Base-by-base conservation (phyloP, 2,329 filamentous ascomycete genomes). In the Orbilia brochopaga region DNA sequence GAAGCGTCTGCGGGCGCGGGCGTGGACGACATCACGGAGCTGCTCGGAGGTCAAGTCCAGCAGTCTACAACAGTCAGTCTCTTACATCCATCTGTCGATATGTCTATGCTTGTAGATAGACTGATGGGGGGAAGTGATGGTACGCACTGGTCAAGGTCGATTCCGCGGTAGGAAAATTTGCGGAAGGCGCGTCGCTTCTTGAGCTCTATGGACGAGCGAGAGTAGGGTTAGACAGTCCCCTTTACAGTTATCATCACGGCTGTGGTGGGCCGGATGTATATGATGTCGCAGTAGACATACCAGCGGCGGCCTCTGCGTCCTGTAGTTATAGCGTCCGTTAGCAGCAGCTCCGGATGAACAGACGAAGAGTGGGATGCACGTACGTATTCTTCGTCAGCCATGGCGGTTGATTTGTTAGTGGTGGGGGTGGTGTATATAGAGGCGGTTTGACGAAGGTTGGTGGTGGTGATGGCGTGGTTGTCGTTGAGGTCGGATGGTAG, bases 121-220 rank as follows among this genome's bases (percentile, higher is more conserved):
- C 23, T 51, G 35, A 15, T n/a, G 37, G 23, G 74, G 30, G 62
- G 59, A 74, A 60, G 66, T 32, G 27, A 24, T 30, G 24, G 57
- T 76, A 85, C 92, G 81, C 92, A 97, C 93, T 96, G 91, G 83
- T 99, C 94, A 83, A 99, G 92, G 84, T 99, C 94, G 83, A 99
- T 91, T 81, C 94, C 94, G 82, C 94, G 91, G 91, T 97, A 99
- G 79, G 92, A 94, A 83, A 97, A 99, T 90, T 97, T 99, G 86
- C 92, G 90, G 90, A 97, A 97, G 79, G 92, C 86, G 93, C 94
- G 96, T 87, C 90, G 96, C 88, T 91, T 96, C 92, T 97, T 99
- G 84, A 99, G 86, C 90, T 97, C 94, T 88, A 81, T 81, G 75
- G 17, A 4, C 40, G 60, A 58, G 46, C 57, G 59, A 65, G 51